Evolutionary conservation across 148 eudicot species (phyloP), one percentile per base, ranked within the genome.

Genomic region (Vaccinium corymbosum): DNA sequence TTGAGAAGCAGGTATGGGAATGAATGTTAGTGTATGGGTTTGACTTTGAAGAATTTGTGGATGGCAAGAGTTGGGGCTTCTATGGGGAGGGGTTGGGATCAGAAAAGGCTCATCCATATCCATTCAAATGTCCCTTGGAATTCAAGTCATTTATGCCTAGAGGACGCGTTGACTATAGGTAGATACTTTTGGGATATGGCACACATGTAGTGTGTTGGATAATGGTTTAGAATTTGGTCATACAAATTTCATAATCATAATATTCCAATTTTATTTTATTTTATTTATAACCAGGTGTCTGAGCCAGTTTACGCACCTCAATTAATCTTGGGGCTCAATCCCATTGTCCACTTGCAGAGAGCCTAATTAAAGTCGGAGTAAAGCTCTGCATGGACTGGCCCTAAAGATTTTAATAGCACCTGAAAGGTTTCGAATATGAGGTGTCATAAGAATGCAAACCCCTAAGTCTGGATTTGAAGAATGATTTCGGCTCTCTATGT

Each of bases 11-110:
- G 35, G 6, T 10, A 12, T 10, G 73, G 17, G 25, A 71, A 32
- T 71, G 20, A 14, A 71, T 71, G 49, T 38, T 71, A 13, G 38
- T 4, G 20, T 70, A 11, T 32, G n/a, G 2, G 2, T 20, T 77
- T 83, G 81, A 77, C 85, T 48, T 48, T 61, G 25, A 56, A 16
- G 70, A 3, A 14, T 61, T 83, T 76, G 71, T 83, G 85, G 75
- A 38, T 51, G 81, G 48, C n/a, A 59, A 3, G 75, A 48, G 20
- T 62, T 46, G 55, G 20, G 46, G 42, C 48, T 61, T 76, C 62
- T n/a, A 48, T 51, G 53, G 62, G 25, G 17, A n/a, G 51, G 19
- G 3, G 46, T 10, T 42, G 80, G 61, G 49, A 15, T 42, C 22
- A 27, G 56, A 77, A n/a, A 9, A 75, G 29, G 32, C 15, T 83